Conservation (phyloP, 23 red algal species). For the Rhodosorus marinus region DNA sequence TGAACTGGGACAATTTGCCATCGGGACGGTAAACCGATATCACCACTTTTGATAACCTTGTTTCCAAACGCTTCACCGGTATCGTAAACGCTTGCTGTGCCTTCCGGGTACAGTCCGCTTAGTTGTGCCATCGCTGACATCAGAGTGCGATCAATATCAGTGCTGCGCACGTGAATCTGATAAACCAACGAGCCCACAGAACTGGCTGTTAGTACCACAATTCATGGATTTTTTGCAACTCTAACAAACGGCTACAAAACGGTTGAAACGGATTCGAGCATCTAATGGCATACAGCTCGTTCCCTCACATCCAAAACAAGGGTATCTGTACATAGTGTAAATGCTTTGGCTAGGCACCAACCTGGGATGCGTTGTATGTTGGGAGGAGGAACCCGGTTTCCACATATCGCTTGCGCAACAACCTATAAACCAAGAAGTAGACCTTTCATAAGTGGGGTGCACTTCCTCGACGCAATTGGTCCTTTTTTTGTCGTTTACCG, state of each 20-base stretch:
- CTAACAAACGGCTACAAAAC: too few relatives aligned
- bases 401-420: slow-evolving; percentile 40
- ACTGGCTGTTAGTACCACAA: background rate
- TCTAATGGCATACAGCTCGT: background rate
- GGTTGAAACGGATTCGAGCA: background rate
- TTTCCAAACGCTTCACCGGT: slow-evolving; percentile 12
- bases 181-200: background rate
- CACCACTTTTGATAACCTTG: slow-evolving; percentile 1
- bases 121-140: slow-evolving; percentile 60
- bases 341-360: too few relatives aligned
- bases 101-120: slow-evolving; percentile 43
- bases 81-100: slow-evolving; percentile 5
- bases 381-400: slow-evolving; percentile 39
- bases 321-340: too few relatives aligned
- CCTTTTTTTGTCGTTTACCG: too few relatives aligned
- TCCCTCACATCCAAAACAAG: too few relatives aligned
- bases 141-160: slow-evolving; percentile 67
- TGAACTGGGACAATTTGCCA: slow-evolving; percentile 72
- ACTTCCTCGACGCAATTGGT: too few relatives aligned
- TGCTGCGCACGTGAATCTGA: slow-evolving; percentile 62
- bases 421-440: too few relatives aligned
- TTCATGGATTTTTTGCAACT: too few relatives aligned
- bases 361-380: slow-evolving; percentile 13
- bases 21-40: slow-evolving; percentile 17
- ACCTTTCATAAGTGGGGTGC: too few relatives aligned